Evolutionary conservation across 495 filamentous ascomycete genomes (phyloP).

Genomic region (Cladorrhinum samala): DNA sequence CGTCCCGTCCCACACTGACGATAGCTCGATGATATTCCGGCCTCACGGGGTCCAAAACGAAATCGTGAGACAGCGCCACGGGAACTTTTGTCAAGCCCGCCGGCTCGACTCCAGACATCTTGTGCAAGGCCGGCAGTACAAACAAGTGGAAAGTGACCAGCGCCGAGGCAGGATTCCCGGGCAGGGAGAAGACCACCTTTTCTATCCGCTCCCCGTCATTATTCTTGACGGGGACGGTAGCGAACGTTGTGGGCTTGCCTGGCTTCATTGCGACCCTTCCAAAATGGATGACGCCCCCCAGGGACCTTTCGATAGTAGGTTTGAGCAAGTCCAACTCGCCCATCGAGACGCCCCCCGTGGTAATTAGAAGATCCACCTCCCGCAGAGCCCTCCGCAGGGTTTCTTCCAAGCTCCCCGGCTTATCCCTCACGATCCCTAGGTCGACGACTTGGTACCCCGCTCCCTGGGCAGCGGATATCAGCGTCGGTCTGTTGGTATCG

Average conservation of each 20-base stretch:
- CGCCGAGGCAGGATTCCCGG: conserved; percentile 90
- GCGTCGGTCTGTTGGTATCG: conserved; percentile 84
- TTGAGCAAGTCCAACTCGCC: conserved; percentile 96
- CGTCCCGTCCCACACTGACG: conserved; percentile 51
- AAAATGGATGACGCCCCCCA: conserved; percentile 94
- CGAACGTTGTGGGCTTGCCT: conserved; percentile 95
- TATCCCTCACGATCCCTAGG: conserved; percentile 82
- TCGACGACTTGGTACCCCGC: conserved; percentile 78
- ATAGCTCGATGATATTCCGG: conserved; percentile 85
- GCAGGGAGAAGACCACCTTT: conserved; percentile 83
- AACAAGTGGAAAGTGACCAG: conserved; percentile 92
- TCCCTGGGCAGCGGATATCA: conserved; percentile 68
- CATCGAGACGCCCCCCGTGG: conserved; percentile 95
- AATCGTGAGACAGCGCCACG: conserved; percentile 64
- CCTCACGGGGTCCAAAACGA: conserved; percentile 64
- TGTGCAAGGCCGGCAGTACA: conserved; percentile 80
- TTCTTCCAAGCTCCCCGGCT: conserved; percentile 66
- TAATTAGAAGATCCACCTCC: conserved; percentile 76
- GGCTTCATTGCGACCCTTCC: conserved; percentile 97
- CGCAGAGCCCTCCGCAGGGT: conserved; percentile 67
- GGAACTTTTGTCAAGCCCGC: conserved; percentile 64
- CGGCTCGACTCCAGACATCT: conserved; percentile 54
- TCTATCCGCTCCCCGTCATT: conserved; percentile 49
- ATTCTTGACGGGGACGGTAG: conserved; percentile 67
- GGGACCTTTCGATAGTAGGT: conserved; percentile 84